A percentile compares a stretch with the other conserved stretches of the same genome.
Conservation (phyloP, 495 filamentous ascomycete species). For the Aspergillus taichungensis region DNA sequence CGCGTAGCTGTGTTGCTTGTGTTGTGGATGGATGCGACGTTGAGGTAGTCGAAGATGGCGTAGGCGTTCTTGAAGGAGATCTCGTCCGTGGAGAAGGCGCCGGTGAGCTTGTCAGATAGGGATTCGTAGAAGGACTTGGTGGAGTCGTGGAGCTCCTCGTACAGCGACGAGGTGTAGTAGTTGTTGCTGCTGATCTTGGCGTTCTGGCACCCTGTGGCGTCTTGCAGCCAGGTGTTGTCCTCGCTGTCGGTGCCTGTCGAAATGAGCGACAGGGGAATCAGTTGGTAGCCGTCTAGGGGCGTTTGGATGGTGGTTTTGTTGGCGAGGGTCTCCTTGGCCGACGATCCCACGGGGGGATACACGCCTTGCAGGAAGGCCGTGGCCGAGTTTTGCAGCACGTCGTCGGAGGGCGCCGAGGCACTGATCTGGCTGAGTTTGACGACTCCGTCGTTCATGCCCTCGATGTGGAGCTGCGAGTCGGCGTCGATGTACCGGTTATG, state of each 20-base stretch:
- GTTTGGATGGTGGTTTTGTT: slow-evolving; percentile 45
- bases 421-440: slow-evolving; percentile 52
- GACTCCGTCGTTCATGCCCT: slow-evolving; percentile 45
- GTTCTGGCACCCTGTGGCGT: slow-evolving; percentile 48
- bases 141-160: slow-evolving; percentile 39
- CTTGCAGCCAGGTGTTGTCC: slow-evolving; percentile 50
- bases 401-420: slow-evolving; percentile 48
- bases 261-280: slow-evolving; percentile 44
- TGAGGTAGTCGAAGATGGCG: slow-evolving; percentile 49
- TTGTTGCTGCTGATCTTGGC: slow-evolving; percentile 59
- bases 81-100: slow-evolving; percentile 41
- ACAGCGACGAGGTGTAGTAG: slow-evolving; percentile 57
- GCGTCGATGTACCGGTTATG: slow-evolving; percentile 50
- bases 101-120: slow-evolving; percentile 52
- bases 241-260: slow-evolving; percentile 41
- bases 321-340: slow-evolving; percentile 30
- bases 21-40: slow-evolving; percentile 48
- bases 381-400: slow-evolving; percentile 52
- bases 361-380: slow-evolving; percentile 53
- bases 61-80: slow-evolving; percentile 67
- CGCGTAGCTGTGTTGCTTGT: slow-evolving; percentile 23
- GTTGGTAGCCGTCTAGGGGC: slow-evolving; percentile 52
- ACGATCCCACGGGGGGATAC: slow-evolving; percentile 48
- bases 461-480: slow-evolving; percentile 41
- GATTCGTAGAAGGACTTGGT: slow-evolving; percentile 58